Conservation (phyloP, 148 eudicot genomes). For the Persicaria maculosa region DNA sequence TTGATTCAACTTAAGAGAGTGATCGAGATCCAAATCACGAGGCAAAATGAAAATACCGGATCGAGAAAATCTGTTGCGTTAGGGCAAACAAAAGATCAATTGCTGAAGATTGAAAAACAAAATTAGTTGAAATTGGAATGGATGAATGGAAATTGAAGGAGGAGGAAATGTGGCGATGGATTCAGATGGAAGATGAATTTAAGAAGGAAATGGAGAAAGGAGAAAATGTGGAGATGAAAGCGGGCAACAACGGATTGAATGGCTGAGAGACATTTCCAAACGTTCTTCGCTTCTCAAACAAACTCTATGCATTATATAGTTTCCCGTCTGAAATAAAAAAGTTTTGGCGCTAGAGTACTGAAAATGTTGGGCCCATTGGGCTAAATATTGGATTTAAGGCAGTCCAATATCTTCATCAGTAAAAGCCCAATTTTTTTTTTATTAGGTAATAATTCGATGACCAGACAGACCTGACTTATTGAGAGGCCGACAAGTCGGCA, state of each 20-base stretch:
- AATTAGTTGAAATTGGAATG: neutral
- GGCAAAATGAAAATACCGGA: neutral
- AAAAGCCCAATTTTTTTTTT: too few relatives aligned
- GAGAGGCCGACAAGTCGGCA: too few relatives aligned
- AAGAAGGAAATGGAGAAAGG: neutral
- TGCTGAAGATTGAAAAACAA: neutral
- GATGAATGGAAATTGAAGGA: neutral
- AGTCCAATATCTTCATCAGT: too few relatives aligned
- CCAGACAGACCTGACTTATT: too few relatives aligned
- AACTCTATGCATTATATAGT: too few relatives aligned
- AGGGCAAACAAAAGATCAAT: neutral
- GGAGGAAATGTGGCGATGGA: neutral
- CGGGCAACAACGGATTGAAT: neutral
- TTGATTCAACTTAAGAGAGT: neutral
- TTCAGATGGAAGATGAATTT: neutral
- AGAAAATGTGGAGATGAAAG: slow-evolving; percentile 2
- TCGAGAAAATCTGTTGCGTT: neutral
- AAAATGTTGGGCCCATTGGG: too few relatives aligned
- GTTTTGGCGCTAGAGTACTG: too few relatives aligned
- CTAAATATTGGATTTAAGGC: too few relatives aligned
- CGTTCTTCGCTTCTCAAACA: too few relatives aligned
- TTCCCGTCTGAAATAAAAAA: too few relatives aligned
- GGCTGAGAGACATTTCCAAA: too few relatives aligned
- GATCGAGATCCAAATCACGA: neutral
- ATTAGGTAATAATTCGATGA: too few relatives aligned